phyloP scores from a whole-genome alignment of 2,329 filamentous ascomycete genomes.

The Hansfordia pulvinata region DNA sequence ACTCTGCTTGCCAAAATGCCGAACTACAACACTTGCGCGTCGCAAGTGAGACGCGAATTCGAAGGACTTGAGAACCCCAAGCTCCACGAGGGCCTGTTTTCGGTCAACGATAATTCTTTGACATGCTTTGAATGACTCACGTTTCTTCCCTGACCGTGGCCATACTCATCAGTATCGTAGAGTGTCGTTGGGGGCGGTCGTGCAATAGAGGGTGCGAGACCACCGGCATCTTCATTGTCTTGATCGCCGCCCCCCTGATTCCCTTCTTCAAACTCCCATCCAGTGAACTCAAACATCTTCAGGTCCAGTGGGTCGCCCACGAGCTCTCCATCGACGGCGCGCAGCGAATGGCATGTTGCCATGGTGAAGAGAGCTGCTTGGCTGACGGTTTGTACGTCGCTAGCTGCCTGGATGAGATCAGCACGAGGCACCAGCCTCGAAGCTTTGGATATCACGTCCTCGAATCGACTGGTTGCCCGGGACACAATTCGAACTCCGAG shows the following conservation, averaged over 20 bases:
- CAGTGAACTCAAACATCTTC: constrained; percentile 97
- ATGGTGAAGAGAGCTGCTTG: constrained; percentile 75
- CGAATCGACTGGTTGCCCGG: constrained; percentile 48
- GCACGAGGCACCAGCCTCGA: constrained; percentile 38
- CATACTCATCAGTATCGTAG: constrained; percentile 24
- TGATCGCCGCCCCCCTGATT: constrained; percentile 49
- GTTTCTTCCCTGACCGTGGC: constrained; percentile 12
- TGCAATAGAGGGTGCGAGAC: constrained; percentile 78
- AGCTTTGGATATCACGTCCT: constrained; percentile 59
- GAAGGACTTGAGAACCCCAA: constrained; percentile 83
- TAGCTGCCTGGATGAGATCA: constrained; percentile 12
- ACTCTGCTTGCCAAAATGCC: constrained; percentile 72
- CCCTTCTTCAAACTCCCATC: constrained; percentile 86
- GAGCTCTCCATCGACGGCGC: constrained; percentile 75
- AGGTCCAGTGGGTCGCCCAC: constrained; percentile 89
- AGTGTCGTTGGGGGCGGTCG: constrained; percentile 55
- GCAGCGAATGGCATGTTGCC: constrained; percentile 91
- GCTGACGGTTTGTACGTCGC: constrained; percentile 19
- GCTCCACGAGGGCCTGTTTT: constrained; percentile 49
- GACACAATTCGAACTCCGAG: constrained; percentile 74
- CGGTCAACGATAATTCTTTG: constrained; percentile 5
- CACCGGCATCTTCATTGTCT: constrained; percentile 61
- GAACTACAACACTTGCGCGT: constrained; percentile 82
- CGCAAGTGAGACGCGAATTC: constrained; percentile 91
- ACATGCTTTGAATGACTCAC: constrained; percentile 7